Evolutionary conservation across 2,329 filamentous ascomycete genomes (phyloP), one percentile per base, ranked within the genome.

Genomic region (Aspergillus sp.): DNA sequence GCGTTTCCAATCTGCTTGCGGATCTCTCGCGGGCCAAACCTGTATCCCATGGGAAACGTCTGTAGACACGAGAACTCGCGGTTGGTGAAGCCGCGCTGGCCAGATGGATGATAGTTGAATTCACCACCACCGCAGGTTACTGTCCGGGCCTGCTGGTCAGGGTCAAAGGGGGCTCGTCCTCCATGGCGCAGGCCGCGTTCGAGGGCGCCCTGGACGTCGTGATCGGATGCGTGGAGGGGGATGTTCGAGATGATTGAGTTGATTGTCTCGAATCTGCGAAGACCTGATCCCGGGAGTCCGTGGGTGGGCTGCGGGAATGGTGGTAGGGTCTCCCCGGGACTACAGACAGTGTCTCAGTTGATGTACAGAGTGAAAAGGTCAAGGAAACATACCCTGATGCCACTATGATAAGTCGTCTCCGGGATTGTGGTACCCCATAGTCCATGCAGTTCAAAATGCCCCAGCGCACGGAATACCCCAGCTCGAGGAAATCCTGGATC

Each of bases 1-100:
- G 86, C 87, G 57, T 93, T 91, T 0, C 87, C 87, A 52, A 91
- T 86, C 60, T 89, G 85, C 52, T 72, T 76, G 53, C 77, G 57
- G 0, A 63, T 60, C 1, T 64, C 58, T 0, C 42, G 56, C 0
- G 66, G 67, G 0, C 67, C 50, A 57, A 91, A 90, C 0, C 62
- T 61, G 59, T 87, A 83, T 2, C 68, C 59, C 0, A 66, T 49
- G 0, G 85, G 84, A 44, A 93, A 93, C 0, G 82, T 82, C 52
- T 88, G 84, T 0, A 93, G 61, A 2, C 73, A 73, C 0, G 86
- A 85, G 27, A 80, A 74, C 59, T 94, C 88, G 1, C 83, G 74
- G 3, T 79, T 60, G 0, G 83, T 90, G 42, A 85, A 83, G 0
- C 74, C 71, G 1, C 88, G 68, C 1, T 57, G 64, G 0, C 86